Conservation (phyloP, 163 green algal genomes). For the Chloromonas sp. region DNA sequence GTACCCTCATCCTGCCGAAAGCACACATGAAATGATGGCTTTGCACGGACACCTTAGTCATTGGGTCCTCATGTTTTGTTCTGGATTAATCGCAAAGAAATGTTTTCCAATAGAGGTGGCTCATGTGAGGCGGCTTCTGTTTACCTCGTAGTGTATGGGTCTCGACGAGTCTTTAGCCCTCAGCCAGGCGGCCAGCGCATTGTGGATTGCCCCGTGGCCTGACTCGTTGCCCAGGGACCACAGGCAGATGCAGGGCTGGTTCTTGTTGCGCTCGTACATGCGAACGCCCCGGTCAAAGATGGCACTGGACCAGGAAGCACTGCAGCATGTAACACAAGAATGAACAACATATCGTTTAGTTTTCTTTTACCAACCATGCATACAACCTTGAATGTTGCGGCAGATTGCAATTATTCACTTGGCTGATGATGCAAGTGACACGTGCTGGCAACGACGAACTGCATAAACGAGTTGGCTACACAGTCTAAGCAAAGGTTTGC, state of each 20-base stretch:
- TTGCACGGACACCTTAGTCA: no score
- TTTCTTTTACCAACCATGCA: neutral
- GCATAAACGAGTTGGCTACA: no score
- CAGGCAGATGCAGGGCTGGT: conserved; percentile 77
- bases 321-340: conserved; percentile 13
- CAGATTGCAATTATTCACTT: neutral
- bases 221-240: conserved; percentile 97
- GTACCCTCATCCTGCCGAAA: no score
- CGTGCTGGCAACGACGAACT: no score
- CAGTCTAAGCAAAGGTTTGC: no score
- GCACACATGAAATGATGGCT: no score
- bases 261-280: conserved; percentile 68
- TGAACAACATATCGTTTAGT: neutral
- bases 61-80: no score
- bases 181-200: conserved; percentile 68
- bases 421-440: no score
- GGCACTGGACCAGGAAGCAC: conserved; percentile 31
- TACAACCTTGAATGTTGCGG: neutral
- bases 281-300: conserved; percentile 41
- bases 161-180: conserved; percentile 53
- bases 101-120: no score
- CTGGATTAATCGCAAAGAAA: no score
- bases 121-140: no score
- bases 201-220: conserved; percentile 52
- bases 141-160: conserved; percentile 71